These are phyloP conservation scores for Quercus phellos DNA, from an alignment of 331 rosid species.

Conservation along the genomic window DNA sequence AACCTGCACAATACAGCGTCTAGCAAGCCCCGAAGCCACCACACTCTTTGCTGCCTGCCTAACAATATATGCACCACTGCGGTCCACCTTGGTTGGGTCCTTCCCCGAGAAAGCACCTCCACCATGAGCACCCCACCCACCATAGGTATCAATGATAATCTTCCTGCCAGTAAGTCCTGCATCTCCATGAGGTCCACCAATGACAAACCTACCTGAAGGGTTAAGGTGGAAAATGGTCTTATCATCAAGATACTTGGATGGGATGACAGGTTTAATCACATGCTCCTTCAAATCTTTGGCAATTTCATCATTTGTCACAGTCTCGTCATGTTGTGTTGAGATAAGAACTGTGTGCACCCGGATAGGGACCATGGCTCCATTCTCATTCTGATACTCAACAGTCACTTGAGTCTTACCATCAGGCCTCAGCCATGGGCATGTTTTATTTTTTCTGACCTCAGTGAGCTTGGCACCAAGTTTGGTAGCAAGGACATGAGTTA, in stretches of 20 bases:
- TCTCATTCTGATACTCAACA: constrained; percentile 72
- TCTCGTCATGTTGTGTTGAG: constrained; percentile 85
- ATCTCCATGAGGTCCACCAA: constrained; percentile 91
- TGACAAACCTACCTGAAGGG: constrained; percentile 86
- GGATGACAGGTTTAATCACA: constrained; percentile 76
- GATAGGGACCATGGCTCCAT: constrained; percentile 80
- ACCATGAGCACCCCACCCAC: constrained; percentile 98
- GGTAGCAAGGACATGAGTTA: constrained; percentile 85
- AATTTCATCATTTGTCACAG: constrained; percentile 65
- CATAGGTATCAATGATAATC: constrained; percentile 83
- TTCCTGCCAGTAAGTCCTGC: constrained; percentile 90
- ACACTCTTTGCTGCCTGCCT: constrained; percentile 93
- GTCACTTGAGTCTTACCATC: constrained; percentile 95
- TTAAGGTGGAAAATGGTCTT: constrained; percentile 84
- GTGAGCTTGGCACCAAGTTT: constrained; percentile 90
- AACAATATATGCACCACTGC: constrained; percentile 80
- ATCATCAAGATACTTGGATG: constrained; percentile 74
- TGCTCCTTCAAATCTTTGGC: constrained; percentile 70
- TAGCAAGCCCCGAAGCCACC: constrained; percentile 83
- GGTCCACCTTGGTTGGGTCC: constrained; percentile 88
- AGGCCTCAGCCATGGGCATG: constrained; percentile 83
- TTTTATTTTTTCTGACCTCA: constrained; percentile 76
- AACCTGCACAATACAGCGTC: constrained; percentile 85
- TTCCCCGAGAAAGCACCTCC: constrained; percentile 95
- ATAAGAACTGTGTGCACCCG: constrained; percentile 88